Base-by-base conservation (phyloP, 1,139 yeast genomes). In the Pichia sp. region DNA sequence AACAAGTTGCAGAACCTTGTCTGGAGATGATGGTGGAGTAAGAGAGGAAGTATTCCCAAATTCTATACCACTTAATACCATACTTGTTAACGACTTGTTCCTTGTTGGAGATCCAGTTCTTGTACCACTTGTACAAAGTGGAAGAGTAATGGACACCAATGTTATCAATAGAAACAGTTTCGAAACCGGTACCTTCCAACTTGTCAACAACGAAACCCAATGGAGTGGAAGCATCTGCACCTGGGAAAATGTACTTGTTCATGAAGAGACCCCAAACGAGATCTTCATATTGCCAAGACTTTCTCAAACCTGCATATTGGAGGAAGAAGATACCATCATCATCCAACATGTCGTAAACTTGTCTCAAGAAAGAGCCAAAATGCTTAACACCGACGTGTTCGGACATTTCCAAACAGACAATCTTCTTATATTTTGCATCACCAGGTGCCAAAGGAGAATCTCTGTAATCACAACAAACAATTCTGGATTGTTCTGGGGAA, bases 161-260 rank as follows among this genome's bases (percentile, higher is more conserved):
- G 62, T 82, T 86, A 63, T 87, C 96, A 44, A 83, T 66, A 33
- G 84, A 70, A 38, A 79, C 88, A 51, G 84, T 74, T 66, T 86
- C 96, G 59, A 86, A 86, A 4, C 95, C 95, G 46, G 81, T 76
- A 28, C 76, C 77, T 66, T 86, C 96, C 58, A 87, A 74, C 50
- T 75, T 68, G 46, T 80, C 74, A 44, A 80, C 69, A 48, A 84
- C 91, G 59, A 83, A 87, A 40, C 86, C 85, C 53, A 87, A 73
- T 34, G 96, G 96, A 39, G 96, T 87, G 8, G 94, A 84, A 33
- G 96, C 96, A 65, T 86, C 96, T 37, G 96, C 96, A 64, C 96
- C 96, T 32, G 96, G 96, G 86, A 86, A 86, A 58, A 86, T 79
- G 66, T 85, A 86, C 69, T 85, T 86, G 75, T 87, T 86, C 96